Conservation (phyloP, 2,329 filamentous ascomycete species). For the Xylariaceae sp. region DNA sequence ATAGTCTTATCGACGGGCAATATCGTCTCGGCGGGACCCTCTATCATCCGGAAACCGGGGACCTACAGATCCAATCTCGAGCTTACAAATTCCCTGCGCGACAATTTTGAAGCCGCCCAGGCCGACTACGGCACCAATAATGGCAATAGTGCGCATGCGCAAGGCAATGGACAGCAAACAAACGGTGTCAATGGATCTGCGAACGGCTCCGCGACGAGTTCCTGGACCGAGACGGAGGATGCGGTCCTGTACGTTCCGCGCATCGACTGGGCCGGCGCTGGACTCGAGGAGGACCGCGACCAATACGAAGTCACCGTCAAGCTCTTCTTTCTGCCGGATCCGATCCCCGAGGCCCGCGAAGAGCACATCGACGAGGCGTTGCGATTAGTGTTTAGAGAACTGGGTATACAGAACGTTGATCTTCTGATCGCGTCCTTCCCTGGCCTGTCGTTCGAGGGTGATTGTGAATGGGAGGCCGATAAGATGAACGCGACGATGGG, state of each 20-base stretch:
- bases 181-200: constrained; percentile 27
- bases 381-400: constrained; percentile 72
- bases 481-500: constrained; percentile 58
- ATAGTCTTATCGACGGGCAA: constrained; percentile 47
- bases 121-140: constrained; percentile 47
- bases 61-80: constrained; percentile 88
- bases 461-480: constrained; percentile 76
- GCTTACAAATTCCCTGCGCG: constrained; percentile 80
- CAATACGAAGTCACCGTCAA: constrained; percentile 96
- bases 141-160: constrained; percentile 20
- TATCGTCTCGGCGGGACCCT: constrained; percentile 78
- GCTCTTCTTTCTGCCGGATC: constrained; percentile 81
- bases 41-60: constrained; percentile 75
- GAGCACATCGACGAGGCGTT: constrained; percentile 75
- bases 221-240: constrained; percentile 67
- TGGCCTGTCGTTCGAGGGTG: constrained; percentile 87
- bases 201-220: constrained; percentile 32
- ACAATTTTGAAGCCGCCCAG: constrained; percentile 75
- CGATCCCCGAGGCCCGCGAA: constrained; percentile 60
- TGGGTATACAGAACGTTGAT: constrained; percentile 73
- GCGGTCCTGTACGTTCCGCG: constrained; percentile 71
- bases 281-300: constrained; percentile 72
- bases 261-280: constrained; percentile 66
- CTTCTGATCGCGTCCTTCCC: constrained; percentile 91
- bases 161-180: constrained; percentile 29